phyloP scores from a whole-genome alignment of 495 filamentous ascomycete species.

The Rhypophila decipiens region DNA sequence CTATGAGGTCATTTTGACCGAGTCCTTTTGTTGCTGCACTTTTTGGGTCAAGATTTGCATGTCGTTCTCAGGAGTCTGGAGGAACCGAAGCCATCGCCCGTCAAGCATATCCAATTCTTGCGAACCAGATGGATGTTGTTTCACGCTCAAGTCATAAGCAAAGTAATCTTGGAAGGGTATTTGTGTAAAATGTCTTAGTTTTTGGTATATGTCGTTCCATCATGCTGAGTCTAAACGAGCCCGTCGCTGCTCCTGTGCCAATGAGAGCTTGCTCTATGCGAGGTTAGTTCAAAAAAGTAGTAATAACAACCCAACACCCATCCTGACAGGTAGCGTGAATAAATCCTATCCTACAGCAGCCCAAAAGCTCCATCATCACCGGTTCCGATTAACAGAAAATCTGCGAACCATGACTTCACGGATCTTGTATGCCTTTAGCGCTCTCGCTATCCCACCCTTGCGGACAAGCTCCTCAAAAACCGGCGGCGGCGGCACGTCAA shows the following conservation, averaged over 20 bases:
- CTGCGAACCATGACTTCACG: constrained; percentile 75
- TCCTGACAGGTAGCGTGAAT: background rate
- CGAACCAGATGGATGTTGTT: too few species aligned
- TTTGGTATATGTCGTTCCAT: background rate
- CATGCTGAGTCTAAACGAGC: background rate
- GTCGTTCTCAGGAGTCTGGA: too few species aligned
- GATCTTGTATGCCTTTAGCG: constrained; percentile 68
- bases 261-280: background rate
- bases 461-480: constrained; percentile 30
- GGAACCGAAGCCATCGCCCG: too few species aligned
- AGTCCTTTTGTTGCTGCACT: too few species aligned
- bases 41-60: too few species aligned
- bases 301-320: too few species aligned
- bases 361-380: constrained; percentile 9
- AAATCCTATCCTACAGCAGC: background rate
- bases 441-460: constrained; percentile 50
- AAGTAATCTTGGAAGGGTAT: too few species aligned
- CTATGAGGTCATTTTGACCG: too few species aligned
- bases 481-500: constrained; percentile 76
- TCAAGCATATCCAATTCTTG: too few species aligned
- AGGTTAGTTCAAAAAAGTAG: background rate
- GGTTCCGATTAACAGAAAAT: constrained; percentile 75
- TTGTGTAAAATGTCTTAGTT: too few species aligned
- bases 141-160: too few species aligned
- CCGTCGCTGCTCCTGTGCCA: background rate